Base-by-base conservation (phyloP, 1,284 basidiomycete genomes). In the Malassezia sp. region DNA sequence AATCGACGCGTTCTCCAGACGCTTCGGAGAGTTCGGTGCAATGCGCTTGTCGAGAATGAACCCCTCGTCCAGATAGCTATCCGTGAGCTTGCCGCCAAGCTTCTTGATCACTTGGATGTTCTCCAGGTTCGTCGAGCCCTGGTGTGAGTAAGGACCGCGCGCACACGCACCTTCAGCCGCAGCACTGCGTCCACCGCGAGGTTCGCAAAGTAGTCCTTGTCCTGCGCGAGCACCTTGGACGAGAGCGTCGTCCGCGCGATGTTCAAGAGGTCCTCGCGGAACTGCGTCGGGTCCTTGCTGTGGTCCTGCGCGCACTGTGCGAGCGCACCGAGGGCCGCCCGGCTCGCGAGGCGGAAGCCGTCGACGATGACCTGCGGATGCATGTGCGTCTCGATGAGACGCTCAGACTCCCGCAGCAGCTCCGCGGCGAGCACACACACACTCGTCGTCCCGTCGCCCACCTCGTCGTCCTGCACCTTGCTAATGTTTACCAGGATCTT, bases 31-130 rank as follows among this genome's bases (percentile, higher is more conserved):
- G 75, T 93, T 95, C 34, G 85, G 84, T 12, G 85, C 86, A 55
- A 97, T 95, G 17, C 81, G 79, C 75, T 99, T 99, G 74, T 97
- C 88, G 37, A 99, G 80, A 67, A 99, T 97, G 75, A 97, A 99
- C 23, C 91, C 90, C 75, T 97, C 91, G 67, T 95, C 90, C 36
- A 99, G 80, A 75, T 97, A 99, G 14, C 87, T 93, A 68, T 97
- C 91, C 6, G 89, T 93, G 55, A 99, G 79, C 74, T 97, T 97
- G 51, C 93, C 93, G 49, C 93, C 93, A 28, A 87, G 85, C 74
- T 96, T 96, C 77, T 99, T 99, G 76, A 97, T 99, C 73, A 97
- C 85, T 74, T 99, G 93, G 58, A 99, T 96, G 71, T 97, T 90
- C 62, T 99, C 93, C 21, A 99, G 76, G 74, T 97, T 85, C 45